phyloP scores from a whole-genome alignment of 164 flowering plant species.

The Sedum album region DNA sequence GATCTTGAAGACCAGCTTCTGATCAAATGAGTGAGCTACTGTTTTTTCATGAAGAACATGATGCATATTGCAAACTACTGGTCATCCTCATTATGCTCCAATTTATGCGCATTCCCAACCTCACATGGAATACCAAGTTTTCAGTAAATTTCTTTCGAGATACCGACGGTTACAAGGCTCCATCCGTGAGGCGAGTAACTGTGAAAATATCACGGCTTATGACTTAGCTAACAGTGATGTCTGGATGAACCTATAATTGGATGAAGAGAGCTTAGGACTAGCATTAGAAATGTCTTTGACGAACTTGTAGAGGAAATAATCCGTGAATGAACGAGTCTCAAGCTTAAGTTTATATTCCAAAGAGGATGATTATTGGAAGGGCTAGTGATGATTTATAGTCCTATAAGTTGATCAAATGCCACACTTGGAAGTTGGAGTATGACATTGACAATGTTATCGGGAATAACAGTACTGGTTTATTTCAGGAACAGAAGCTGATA shows the following conservation, averaged over 20 bases:
- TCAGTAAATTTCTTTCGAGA: not conserved
- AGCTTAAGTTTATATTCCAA: not conserved
- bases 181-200: not conserved
- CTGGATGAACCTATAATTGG: conserved; percentile 27
- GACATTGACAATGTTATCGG: not conserved
- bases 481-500: not conserved
- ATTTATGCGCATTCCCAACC: not conserved
- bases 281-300: conserved; percentile 29
- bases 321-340: not conserved
- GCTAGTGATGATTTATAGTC: no score
- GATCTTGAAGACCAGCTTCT: not conserved
- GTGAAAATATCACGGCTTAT: not conserved
- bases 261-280: conserved; percentile 23
- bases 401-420: not conserved
- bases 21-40: not conserved
- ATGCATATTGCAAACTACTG: not conserved
- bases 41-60: not conserved
- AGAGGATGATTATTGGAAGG: no score
- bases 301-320: conserved; percentile 23
- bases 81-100: not conserved
- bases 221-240: not conserved
- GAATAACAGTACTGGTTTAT: not conserved
- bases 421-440: not conserved
- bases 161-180: not conserved
- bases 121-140: not conserved